Conservation (phyloP, 306 rosid genomes). For the Elaeagnus macrophylla region DNA sequence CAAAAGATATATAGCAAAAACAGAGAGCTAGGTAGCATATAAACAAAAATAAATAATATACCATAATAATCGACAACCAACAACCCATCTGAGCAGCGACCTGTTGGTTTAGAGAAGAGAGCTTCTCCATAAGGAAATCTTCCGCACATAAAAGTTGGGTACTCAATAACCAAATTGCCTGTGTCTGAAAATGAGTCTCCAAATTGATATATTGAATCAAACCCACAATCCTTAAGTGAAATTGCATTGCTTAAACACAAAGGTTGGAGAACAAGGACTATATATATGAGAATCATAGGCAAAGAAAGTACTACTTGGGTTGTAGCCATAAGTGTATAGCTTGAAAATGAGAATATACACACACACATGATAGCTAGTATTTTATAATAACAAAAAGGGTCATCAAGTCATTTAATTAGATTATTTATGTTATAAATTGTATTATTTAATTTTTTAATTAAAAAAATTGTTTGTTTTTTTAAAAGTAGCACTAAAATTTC, state of each 20-base stretch:
- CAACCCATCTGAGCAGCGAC: constrained; percentile 13
- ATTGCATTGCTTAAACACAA: neutral
- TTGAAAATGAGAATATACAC: too few species aligned
- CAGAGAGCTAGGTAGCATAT: too few species aligned
- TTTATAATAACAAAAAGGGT: too few species aligned
- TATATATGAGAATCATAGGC: neutral
- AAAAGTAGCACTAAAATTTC: too few species aligned
- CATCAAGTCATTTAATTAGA: too few species aligned
- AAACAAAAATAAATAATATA: neutral
- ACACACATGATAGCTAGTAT: too few species aligned
- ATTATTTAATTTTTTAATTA: too few species aligned
- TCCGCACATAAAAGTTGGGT: constrained; percentile 3
- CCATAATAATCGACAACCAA: constrained; percentile 12
- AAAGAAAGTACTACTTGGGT: neutral
- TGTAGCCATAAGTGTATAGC: constrained; percentile 3
- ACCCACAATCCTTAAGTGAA: constrained; percentile 1
- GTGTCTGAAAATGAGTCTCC: constrained; percentile 15
- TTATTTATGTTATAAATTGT: too few species aligned
- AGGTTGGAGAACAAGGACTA: neutral
- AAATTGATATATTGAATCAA: constrained; percentile 9
- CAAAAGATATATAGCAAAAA: too few species aligned
- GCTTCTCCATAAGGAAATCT: constrained; percentile 15
- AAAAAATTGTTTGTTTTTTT: too few species aligned
- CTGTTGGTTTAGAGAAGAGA: constrained; percentile 4
- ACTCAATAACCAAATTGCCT: constrained; percentile 1